Evolutionary conservation across 148 eudicot species (phyloP).

Genomic region (Persicaria maculosa): DNA sequence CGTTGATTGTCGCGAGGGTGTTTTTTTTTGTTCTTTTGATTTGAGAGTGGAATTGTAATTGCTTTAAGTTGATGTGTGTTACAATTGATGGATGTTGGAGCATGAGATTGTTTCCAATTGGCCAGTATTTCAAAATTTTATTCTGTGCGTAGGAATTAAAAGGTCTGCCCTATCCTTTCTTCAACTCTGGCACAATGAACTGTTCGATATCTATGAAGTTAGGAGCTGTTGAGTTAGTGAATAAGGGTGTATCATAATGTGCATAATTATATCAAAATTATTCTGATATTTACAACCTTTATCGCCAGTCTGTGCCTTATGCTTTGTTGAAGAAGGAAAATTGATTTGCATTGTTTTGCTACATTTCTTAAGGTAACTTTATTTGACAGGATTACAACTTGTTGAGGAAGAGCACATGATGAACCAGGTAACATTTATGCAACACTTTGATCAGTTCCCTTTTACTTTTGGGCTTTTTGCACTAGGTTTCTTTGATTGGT

Average conservation of each 20-base stretch:
- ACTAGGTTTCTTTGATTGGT: background rate
- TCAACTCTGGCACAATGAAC: background rate
- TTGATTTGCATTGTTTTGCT: slow-evolving; percentile 2
- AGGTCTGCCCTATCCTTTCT: background rate
- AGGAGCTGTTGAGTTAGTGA: background rate
- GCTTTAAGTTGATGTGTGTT: background rate
- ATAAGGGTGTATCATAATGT: background rate
- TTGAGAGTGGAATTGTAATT: background rate
- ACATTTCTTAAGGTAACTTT: background rate
- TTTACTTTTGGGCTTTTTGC: background rate
- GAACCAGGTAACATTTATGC: background rate
- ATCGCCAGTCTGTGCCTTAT: background rate
- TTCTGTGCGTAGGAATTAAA: background rate
- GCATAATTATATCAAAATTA: background rate
- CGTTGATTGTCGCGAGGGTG: background rate
- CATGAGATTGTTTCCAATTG: background rate
- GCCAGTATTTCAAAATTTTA: background rate
- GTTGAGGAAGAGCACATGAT: slow-evolving; percentile 4
- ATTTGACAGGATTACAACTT: background rate
- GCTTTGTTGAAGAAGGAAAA: background rate
- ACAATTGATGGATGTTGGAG: background rate
- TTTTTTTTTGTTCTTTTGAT: background rate
- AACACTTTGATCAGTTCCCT: background rate
- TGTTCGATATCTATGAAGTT: background rate
- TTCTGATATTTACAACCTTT: background rate